Base-by-base conservation (phyloP, 1,284 basidiomycete genomes). In the Melampsora abietis-canadensis region DNA sequence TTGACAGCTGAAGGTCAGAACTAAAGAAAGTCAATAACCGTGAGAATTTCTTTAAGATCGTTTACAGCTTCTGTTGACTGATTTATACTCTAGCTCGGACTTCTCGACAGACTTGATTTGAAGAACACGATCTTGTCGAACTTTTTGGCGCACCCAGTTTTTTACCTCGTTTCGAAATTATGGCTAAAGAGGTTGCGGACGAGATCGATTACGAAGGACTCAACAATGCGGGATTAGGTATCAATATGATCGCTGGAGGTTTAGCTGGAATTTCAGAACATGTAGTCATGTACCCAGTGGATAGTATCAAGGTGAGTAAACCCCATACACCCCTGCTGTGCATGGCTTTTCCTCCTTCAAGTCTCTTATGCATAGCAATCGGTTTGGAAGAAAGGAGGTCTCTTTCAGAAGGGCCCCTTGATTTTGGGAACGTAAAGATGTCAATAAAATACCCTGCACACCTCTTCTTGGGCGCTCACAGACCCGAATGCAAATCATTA, bases 401-500 rank as follows among this genome's bases (percentile, higher is more conserved):
- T 59, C 31, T 59, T 37, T 21, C 8, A 54, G 51, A 54, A 19
- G 51, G 51, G n/a, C 27, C 14, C 15, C 77, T 51, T 59, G 60
- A 27, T 40, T 27, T 34, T 66, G 37, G 15, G 19, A 34, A 66
- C 31, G 24, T 76, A 19, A 24, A 68, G 24, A 30, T 73, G 34
- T 54, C 47, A 75, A 34, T 21, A 17, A 46, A 54, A 2, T 27
- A 54, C 54, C 21, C 27, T 62, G 40, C 40, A 6, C 37, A 14
- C 30, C 40, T 72, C 31, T 31, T 30, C 27, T 37, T 62, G 60
- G 60, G 51, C 59, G 68, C 24, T 62, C 67, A 6, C 80, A 97
- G 94, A 98, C 96, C 54, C 92, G 96, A 80, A 99, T 99, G 95
- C 95, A 99, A 85, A 92, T 99, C 59, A 90, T 98, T 47, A 85